A percentile compares a stretch with the other conserved stretches of the same genome.
These are phyloP conservation scores for Anthostomella pinea DNA, from an alignment of 2,329 filamentous ascomycete genomes.

Conservation along the genomic window DNA sequence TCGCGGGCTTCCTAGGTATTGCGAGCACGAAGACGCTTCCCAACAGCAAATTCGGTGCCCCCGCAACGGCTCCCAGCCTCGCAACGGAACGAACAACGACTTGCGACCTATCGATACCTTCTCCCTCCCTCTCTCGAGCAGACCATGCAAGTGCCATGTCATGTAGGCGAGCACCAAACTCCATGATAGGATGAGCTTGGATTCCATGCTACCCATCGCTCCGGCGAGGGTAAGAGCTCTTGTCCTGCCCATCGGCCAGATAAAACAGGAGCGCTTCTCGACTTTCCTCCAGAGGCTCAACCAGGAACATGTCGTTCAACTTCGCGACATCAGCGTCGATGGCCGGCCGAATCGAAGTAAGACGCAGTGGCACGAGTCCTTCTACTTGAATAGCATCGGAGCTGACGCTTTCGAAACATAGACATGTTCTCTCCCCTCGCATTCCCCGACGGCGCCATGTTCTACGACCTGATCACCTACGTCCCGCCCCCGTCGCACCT, in stretches of 20 bases:
- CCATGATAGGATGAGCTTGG: conserved; percentile 73
- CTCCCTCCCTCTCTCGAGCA: conserved; percentile 4
- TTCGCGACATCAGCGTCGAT: conserved; percentile 85
- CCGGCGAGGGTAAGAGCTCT: conserved; percentile 88
- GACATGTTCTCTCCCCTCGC: conserved; percentile 92
- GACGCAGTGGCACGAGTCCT: conserved; percentile 1
- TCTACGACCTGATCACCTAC: conserved; percentile 84
- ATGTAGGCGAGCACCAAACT: conserved; percentile 25
- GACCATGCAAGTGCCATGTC: conserved; percentile 27
- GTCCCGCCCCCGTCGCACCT: conserved; percentile 76
- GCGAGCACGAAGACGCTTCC: too few relatives aligned
- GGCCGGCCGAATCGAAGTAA: conserved; percentile 81
- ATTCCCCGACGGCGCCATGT: conserved; percentile 79
- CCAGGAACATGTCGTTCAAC: conserved; percentile 74
- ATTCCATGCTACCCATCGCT: conserved; percentile 86
- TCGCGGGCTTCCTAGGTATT: too few relatives aligned
- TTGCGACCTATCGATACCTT: conserved; percentile 4
- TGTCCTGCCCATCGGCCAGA: conserved; percentile 80
- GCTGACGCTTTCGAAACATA: conserved; percentile 38
- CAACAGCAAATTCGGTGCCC: too few relatives aligned
- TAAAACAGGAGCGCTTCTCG: conserved; percentile 77
- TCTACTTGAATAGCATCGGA: not conserved
- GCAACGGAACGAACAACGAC: too few relatives aligned
- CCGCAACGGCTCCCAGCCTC: too few relatives aligned
- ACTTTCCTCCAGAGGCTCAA: conserved; percentile 76